A percentile compares a stretch with the other conserved stretches of the same genome.
Conservation (phyloP, 345 rosid species). For the Lepidium aucheri region DNA sequence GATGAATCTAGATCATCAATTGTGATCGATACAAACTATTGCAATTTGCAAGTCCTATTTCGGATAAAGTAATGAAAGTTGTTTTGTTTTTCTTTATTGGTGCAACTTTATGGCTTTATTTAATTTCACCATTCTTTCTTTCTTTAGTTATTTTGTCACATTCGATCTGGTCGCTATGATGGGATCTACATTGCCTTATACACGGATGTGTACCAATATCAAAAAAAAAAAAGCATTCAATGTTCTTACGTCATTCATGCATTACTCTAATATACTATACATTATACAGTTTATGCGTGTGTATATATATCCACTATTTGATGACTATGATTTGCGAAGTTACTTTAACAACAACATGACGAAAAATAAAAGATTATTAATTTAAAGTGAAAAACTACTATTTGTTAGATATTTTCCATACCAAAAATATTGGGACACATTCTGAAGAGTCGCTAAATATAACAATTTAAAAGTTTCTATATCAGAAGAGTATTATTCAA, state of each 20-base stretch:
- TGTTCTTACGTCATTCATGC: constrained; percentile 25
- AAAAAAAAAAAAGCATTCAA: constrained; percentile 15
- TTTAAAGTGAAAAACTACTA: neutral
- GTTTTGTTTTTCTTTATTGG: neutral
- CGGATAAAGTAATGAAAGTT: constrained; percentile 18
- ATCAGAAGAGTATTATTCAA: neutral
- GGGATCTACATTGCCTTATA: constrained; percentile 27
- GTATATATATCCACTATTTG: constrained; percentile 9
- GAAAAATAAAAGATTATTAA: neutral
- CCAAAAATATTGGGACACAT: neutral
- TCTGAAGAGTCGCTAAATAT: neutral
- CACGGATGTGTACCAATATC: constrained; percentile 13
- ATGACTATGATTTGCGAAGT: constrained; percentile 12
- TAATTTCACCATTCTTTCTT: constrained; percentile 8
- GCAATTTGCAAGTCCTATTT: constrained; percentile 24
- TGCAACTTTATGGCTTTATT: constrained; percentile 28
- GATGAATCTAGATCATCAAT: constrained; percentile 19
- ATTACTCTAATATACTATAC: neutral
- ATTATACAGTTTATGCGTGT: neutral
- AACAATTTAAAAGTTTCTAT: neutral
- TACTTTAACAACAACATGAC: neutral
- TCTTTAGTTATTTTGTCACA: constrained; percentile 25
- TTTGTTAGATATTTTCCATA: neutral
- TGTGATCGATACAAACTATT: constrained; percentile 2
- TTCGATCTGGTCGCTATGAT: constrained; percentile 28